Evolutionary conservation across 768 basidiomycete genomes (phyloP).

Genomic region (Leccinum incarnatum): DNA sequence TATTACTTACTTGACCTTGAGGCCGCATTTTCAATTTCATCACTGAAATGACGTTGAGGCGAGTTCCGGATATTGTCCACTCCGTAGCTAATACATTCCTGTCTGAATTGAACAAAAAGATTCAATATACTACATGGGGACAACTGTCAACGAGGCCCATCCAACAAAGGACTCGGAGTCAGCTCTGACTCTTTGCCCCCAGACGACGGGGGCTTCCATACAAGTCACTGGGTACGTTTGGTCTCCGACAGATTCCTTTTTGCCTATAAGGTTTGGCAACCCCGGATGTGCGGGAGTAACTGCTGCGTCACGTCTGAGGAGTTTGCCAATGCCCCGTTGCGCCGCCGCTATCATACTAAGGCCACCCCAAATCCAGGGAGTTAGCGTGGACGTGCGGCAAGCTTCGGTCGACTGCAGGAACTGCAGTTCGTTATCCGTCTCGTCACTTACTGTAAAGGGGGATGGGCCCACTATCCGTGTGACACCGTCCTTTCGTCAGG

Average conservation of each 20-base stretch:
- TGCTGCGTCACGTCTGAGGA: not conserved
- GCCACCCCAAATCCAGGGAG: not conserved
- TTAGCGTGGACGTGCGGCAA: not conserved
- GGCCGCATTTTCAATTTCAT: not conserved
- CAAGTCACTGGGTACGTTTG: not conserved
- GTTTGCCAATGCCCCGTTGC: not conserved
- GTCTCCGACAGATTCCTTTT: slow-evolving; percentile 3
- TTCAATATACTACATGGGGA: slow-evolving; percentile 3
- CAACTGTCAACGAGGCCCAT: slow-evolving; percentile 1
- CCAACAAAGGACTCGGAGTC: slow-evolving; percentile 2
- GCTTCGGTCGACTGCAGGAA: not conserved
- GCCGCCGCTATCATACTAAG: not conserved
- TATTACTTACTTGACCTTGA: not conserved
- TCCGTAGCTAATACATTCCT: not conserved
- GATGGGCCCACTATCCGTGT: not conserved
- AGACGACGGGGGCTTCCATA: not conserved
- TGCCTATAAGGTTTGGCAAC: slow-evolving; percentile 1
- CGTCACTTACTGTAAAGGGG: not conserved
- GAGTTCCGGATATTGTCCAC: not conserved
- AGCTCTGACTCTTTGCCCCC: not conserved
- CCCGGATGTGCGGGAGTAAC: not conserved
- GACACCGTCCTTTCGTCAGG: too few species aligned
- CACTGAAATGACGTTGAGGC: not conserved
- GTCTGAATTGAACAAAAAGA: slow-evolving; percentile 3
- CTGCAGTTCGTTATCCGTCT: not conserved